phyloP scores from a whole-genome alignment of 139 green algal species.

The Limnomonas spitsbergensis region DNA sequence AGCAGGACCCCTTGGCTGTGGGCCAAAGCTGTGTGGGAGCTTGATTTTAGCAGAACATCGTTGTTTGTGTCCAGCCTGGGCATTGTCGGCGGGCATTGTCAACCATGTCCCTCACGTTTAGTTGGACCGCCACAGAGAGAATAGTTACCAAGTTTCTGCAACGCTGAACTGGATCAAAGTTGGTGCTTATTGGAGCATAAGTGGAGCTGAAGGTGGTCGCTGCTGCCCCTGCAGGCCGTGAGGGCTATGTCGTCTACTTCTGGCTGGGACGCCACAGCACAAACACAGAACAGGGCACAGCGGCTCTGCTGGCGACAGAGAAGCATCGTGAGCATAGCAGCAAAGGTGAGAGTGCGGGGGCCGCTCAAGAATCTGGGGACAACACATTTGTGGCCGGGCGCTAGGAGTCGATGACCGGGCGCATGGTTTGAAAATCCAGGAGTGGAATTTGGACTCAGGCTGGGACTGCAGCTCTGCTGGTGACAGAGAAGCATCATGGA shows the following conservation, averaged over 20 bases:
- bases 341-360: too few relatives aligned
- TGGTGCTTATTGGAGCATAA: too few relatives aligned
- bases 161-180: too few relatives aligned
- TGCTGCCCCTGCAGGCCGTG: constrained; percentile 14
- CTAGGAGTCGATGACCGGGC: too few relatives aligned
- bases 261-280: constrained; percentile 23
- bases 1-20: too few relatives aligned
- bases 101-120: background rate
- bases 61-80: background rate
- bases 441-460: too few relatives aligned
- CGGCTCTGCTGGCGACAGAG: constrained; percentile 20
- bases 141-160: too few relatives aligned
- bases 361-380: too few relatives aligned
- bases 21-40: background rate
- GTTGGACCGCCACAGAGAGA: too few relatives aligned
- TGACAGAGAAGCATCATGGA: constrained; percentile 7
- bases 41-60: background rate
- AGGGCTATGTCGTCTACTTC: constrained; percentile 12
- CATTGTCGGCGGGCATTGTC: background rate
- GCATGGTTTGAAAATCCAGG: too few relatives aligned
- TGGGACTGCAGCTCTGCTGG: constrained; percentile 20
- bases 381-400: too few relatives aligned
- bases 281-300: constrained; percentile 19
- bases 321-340: background rate
- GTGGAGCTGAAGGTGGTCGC: too few relatives aligned